Conservation (phyloP, 2,329 filamentous ascomycete genomes). For the Hypoxylon sp. region DNA sequence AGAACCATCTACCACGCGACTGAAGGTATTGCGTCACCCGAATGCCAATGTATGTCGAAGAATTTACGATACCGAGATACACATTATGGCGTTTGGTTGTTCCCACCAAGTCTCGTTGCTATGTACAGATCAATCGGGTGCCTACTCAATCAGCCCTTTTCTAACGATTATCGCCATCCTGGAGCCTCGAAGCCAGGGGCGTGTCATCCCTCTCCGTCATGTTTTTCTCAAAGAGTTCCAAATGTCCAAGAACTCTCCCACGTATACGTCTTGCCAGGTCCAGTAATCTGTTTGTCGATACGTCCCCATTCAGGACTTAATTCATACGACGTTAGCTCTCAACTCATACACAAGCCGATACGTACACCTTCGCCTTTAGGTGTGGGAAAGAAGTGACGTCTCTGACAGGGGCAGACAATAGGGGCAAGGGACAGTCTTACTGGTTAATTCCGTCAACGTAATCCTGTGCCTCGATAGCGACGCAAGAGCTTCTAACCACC, state of each 20-base stretch:
- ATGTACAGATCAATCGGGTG: constrained; percentile 29
- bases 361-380: not conserved
- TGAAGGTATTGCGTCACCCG: constrained; percentile 8
- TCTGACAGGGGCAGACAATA: constrained; percentile 4
- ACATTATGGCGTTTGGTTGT: constrained; percentile 7
- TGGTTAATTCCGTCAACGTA: constrained; percentile 85
- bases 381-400: constrained; percentile 1
- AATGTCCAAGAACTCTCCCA: constrained; percentile 65
- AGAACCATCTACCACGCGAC: not conserved
- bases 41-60: constrained; percentile 3
- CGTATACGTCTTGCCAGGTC: constrained; percentile 59
- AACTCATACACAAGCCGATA: constrained; percentile 12
- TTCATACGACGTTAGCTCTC: constrained; percentile 39
- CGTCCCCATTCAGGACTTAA: constrained; percentile 62
- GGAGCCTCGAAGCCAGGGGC: not conserved
- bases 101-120: constrained; percentile 13
- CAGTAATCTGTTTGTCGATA: constrained; percentile 58
- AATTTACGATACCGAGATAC: constrained; percentile 7
- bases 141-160: constrained; percentile 4
- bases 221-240: constrained; percentile 46
- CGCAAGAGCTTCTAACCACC: constrained; percentile 74
- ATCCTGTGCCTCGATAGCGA: constrained; percentile 83
- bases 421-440: constrained; percentile 53
- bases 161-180: not conserved
- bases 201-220: not conserved